phyloP scores from a whole-genome alignment of 495 filamentous ascomycete genomes.

The Trichoderma parareesei region DNA sequence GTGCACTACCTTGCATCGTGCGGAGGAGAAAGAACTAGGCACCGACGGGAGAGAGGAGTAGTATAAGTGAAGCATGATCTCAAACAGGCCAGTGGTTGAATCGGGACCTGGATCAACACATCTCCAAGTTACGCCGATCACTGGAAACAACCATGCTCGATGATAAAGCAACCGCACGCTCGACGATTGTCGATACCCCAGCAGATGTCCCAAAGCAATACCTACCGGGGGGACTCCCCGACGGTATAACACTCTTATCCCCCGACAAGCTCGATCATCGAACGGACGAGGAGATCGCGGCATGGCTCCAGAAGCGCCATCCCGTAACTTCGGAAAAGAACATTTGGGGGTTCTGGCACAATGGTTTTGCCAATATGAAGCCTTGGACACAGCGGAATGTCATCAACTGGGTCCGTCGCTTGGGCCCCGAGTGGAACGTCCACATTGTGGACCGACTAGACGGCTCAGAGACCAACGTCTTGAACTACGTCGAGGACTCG shows the following conservation, averaged over 20 bases:
- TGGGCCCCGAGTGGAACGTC: constrained; percentile 26
- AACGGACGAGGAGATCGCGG: constrained; percentile 22
- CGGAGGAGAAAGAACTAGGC: too few species aligned
- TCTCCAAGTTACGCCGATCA: not conserved
- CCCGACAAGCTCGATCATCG: constrained; percentile 1
- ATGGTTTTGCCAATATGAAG: constrained; percentile 26
- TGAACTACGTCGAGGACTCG: constrained; percentile 12
- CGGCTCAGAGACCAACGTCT: constrained; percentile 22
- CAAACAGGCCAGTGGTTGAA: too few species aligned
- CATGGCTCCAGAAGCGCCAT: constrained; percentile 20
- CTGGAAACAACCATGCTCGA: not conserved
- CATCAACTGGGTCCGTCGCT: constrained; percentile 26
- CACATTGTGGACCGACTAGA: constrained; percentile 21
- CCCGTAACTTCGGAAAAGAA: constrained; percentile 28
- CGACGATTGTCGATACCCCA: not conserved
- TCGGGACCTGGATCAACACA: not conserved
- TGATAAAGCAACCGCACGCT: not conserved
- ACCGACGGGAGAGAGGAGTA: too few species aligned
- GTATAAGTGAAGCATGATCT: too few species aligned
- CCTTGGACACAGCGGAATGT: constrained; percentile 31
- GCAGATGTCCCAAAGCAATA: not conserved
- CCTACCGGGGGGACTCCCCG: not conserved
- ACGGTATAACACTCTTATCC: not conserved
- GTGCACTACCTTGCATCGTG: too few species aligned
- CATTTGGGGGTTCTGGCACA: constrained; percentile 37